Evolutionary conservation across 1,139 yeast species (phyloP), one percentile per base, ranked within the genome.

Genomic region (Geotrichum klebahnii): DNA sequence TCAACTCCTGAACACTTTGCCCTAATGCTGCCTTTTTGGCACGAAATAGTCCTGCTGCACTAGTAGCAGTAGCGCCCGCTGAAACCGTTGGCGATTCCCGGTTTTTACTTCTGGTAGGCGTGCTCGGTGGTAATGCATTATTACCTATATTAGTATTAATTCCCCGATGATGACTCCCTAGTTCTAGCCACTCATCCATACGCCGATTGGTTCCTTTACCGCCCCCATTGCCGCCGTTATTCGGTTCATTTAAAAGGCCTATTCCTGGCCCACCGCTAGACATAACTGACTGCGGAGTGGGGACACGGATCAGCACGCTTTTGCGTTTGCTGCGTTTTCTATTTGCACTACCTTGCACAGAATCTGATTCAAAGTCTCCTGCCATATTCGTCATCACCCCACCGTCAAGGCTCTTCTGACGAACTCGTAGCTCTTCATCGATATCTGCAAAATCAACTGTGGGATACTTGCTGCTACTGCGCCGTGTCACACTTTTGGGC

Each of bases 401-500:
- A 12, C 17, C 3, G 4, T 19, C 38, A 5, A 34, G 19, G 12
- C 20, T n/a, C 5, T 17, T 39, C 9, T 14, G 43, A 2, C 34
- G 23, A 12, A 24, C 24, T 10, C 44, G 31, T 31, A 45, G 23
- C 6, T 45, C 20, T 10, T 31, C 29, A 22, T 45, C 48, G 3
- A 45, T 45, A 2, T 45, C 48, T 16, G 39, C 42, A 29, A 45
- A 45, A 14, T 37, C 37, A 14, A 45, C 43, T 16, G n/a, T 28
- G 20, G 24, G 28, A 14, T 26, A 20, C 10, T 31, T 40, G 44
- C 36, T 31, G 16, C 23, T 14, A 24, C 28, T 28, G 24, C 43
- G 36, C 19, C 44, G 35, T 9, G 20, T 31, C 2, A 10, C 28
- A 28, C 41, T 37, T n/a, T 22, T 40, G 3, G 31, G 44, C 3